Evolutionary conservation across 768 basidiomycete species (phyloP), one percentile per base, ranked within the genome.

Genomic region (Suillus paluster): DNA sequence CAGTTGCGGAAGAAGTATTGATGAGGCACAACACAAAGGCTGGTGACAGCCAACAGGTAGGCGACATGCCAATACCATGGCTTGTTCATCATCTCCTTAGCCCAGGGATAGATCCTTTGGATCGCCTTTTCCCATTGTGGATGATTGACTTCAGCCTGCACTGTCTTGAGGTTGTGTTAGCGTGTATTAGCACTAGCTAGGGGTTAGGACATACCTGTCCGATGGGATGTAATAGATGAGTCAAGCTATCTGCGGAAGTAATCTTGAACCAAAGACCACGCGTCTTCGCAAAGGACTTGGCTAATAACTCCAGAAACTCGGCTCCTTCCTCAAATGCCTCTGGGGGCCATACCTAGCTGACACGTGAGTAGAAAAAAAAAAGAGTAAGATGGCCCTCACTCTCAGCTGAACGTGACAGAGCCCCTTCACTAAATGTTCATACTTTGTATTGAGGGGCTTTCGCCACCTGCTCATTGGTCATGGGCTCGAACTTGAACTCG

Each of bases 61-160:
- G 94, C 94, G 0, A 86, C 84, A 49, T 83, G 81, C 94, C 95
- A 96, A 73, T 97, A 97, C 21, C 94, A 86, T 10, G 90, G 92
- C 73, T 97, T 97, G 42, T 82, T 78, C 80, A 92, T 88, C 89
- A 95, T 90, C 59, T 93, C 91, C 63, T 84, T 83, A 2, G 91
- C 91, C 70, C 90, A 92, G 2, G 91, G 90, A 71, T 87, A 88
- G 38, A 96, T 92, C 14, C 83, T 79, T 71, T 95, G 90, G 34
- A 95, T 91, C 0, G 95, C 95, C 71, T 93, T 94, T 6, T 90
- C 93, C 95, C 95, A 98, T 66, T 91, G 83, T 0, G 95, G 95
- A 73, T 96, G 91, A 68, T 97, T 97, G 54, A 96, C 95, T 77
- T 98, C 95, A 7, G 94, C 95, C 77, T 95, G 94, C 0, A 94